Percentiles rank a stretch among this genome's conserved stretches.
phyloP scores from a whole-genome alignment of 1,284 basidiomycete genomes.

The Ustilago tritici region DNA sequence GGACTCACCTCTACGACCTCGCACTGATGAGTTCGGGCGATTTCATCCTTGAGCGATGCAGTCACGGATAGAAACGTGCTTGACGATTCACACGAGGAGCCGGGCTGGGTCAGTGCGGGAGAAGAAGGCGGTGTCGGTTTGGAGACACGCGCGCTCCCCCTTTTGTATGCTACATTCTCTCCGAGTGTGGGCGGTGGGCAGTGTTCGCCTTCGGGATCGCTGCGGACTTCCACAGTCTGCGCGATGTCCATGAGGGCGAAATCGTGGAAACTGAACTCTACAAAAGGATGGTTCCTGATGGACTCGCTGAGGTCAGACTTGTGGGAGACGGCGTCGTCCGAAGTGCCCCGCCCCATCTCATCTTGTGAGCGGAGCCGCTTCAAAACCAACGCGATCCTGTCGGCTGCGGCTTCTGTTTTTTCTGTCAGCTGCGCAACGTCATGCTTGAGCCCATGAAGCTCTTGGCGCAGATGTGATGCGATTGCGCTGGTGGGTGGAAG shows the following conservation, averaged over 20 bases:
- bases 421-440: constrained; percentile 13
- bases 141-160: background rate
- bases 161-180: background rate
- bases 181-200: background rate
- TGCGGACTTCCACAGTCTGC: background rate
- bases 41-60: constrained; percentile 11
- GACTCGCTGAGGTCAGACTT: constrained; percentile 10
- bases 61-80: constrained; percentile 16
- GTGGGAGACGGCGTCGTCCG: constrained; percentile 4
- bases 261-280: constrained; percentile 11
- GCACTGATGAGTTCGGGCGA: constrained; percentile 1
- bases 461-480: background rate
- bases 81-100: constrained; percentile 13
- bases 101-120: background rate
- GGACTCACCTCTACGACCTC: constrained; percentile 19
- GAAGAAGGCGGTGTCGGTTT: background rate
- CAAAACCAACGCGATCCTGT: constrained; percentile 12
- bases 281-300: constrained; percentile 5
- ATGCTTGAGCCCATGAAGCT: constrained; percentile 2
- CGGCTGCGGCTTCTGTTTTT: constrained; percentile 16
- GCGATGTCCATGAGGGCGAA: background rate
- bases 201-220: background rate
- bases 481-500: constrained; percentile 9
- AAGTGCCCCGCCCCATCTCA: background rate
- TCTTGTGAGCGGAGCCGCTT: constrained; percentile 4